Conservation (phyloP, 352 stramenopile species). For the Phytophthora sansomeana region DNA sequence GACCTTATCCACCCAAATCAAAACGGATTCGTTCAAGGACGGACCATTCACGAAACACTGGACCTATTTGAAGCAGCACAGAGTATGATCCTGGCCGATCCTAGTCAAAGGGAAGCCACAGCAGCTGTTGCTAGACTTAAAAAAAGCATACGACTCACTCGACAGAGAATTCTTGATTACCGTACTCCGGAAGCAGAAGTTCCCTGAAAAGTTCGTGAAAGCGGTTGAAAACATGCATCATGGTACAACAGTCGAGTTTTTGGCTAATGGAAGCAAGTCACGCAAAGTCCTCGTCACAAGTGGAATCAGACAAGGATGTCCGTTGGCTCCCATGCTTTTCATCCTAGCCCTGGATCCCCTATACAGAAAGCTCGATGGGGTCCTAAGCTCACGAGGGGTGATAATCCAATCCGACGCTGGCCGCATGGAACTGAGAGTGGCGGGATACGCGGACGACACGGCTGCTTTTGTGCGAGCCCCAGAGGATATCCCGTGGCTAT, state of each 20-base stretch:
- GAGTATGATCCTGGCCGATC: background rate
- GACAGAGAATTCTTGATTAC: background rate
- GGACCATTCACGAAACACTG: constrained; percentile 9
- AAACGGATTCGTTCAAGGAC: background rate
- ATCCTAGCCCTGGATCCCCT: background rate
- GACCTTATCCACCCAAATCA: too few relatives aligned
- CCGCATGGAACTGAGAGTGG: too few relatives aligned
- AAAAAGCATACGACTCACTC: constrained; percentile 1
- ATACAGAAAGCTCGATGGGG: background rate
- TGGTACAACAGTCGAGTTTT: background rate
- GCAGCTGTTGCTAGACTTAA: background rate
- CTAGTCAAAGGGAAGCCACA: background rate
- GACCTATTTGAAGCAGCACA: background rate
- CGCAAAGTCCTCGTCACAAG: background rate
- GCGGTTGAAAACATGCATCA: too few relatives aligned
- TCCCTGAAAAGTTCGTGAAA: too few relatives aligned
- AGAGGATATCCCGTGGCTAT: too few relatives aligned
- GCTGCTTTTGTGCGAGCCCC: too few relatives aligned
- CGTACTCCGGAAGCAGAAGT: background rate
- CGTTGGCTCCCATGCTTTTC: constrained; percentile 6
- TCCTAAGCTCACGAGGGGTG: too few relatives aligned
- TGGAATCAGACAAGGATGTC: background rate
- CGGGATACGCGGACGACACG: too few relatives aligned
- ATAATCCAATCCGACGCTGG: too few relatives aligned
- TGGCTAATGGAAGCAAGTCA: background rate